Percentiles rank a stretch among this genome's conserved stretches.
Conservation (phyloP, 2,329 filamentous ascomycete species). For the Fusarium siculi region DNA sequence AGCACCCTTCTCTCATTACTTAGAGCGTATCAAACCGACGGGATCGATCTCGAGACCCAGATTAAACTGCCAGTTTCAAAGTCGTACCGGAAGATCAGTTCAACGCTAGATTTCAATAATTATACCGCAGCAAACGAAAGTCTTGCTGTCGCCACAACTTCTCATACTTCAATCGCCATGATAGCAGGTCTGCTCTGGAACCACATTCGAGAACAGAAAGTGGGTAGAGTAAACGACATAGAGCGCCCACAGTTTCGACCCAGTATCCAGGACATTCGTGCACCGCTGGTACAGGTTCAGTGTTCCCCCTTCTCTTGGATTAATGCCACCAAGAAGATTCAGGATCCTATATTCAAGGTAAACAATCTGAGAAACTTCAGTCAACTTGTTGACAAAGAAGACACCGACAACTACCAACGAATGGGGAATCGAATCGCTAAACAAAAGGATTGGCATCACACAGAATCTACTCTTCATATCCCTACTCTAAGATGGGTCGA, state of each 20-base stretch:
- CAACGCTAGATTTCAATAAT: not conserved
- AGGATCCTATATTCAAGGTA: not conserved
- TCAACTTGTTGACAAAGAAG: not conserved
- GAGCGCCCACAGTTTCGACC: not conserved
- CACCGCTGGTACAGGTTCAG: not conserved
- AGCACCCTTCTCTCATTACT: not conserved
- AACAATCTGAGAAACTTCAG: not conserved
- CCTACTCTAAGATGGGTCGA: not conserved
- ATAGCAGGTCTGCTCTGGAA: not conserved
- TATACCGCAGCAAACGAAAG: not conserved
- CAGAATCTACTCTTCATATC: accelerated
- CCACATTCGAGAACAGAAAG: accelerated
- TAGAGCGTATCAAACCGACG: accelerated
- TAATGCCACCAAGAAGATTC: not conserved
- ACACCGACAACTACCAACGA: not conserved
- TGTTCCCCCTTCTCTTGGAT: not conserved
- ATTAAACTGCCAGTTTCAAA: not conserved
- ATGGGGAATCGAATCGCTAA: not conserved
- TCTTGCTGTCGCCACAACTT: not conserved
- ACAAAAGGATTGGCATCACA: not conserved
- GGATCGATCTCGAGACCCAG: not conserved
- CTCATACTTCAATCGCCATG: not conserved
- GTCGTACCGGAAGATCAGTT: not conserved
- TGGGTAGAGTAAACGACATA: not conserved
- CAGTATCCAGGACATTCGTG: accelerated